Conservation (phyloP, 2,329 filamentous ascomycete species). For the Graphilbum sp. region DNA sequence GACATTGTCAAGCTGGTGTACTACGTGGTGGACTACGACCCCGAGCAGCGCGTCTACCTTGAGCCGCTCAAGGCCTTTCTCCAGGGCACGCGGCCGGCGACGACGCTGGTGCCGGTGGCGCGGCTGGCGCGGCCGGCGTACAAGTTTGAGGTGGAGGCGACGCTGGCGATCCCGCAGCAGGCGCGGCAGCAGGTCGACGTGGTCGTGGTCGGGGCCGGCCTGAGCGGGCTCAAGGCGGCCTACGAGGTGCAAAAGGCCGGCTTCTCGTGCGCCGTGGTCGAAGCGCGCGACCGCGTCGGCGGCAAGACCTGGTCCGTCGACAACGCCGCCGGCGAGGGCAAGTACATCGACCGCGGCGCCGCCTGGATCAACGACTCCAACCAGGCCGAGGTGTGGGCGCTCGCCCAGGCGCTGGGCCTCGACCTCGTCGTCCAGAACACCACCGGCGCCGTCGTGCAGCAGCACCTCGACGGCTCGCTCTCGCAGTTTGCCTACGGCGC, state of each 20-base stretch:
- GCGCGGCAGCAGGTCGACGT: background rate
- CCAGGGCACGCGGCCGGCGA: slow-evolving; percentile 4
- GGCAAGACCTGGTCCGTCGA: background rate
- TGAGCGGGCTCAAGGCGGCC: background rate
- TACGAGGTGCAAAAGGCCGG: background rate
- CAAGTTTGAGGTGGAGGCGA: slow-evolving; percentile 7
- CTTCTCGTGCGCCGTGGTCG: background rate
- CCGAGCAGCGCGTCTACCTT: slow-evolving; percentile 1
- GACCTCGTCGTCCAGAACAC: slow-evolving; percentile 5
- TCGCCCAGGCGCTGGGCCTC: slow-evolving; percentile 3
- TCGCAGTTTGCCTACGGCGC: slow-evolving; percentile 5
- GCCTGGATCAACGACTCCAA: slow-evolving; percentile 9
- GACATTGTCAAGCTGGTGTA: slow-evolving; percentile 7
- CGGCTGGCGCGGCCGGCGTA: slow-evolving; percentile 2
- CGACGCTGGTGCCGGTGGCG: slow-evolving; percentile 5
- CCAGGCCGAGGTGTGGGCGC: slow-evolving; percentile 3
- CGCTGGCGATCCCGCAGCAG: slow-evolving; percentile 3
- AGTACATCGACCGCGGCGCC: slow-evolving; percentile 3
- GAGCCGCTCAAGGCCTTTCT: slow-evolving; percentile 1
- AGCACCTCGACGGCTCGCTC: slow-evolving; percentile 2
- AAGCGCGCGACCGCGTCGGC: slow-evolving; percentile 1
- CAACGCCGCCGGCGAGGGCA: background rate
- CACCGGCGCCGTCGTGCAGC: slow-evolving; percentile 4
- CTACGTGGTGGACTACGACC: slow-evolving; percentile 8
- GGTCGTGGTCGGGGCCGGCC: background rate